Percentiles rank a stretch among this genome's conserved stretches.
Evolutionary conservation across 176 grass and related monocot genomes (phyloP).

Genomic region (Thinopyrum elongatum): DNA sequence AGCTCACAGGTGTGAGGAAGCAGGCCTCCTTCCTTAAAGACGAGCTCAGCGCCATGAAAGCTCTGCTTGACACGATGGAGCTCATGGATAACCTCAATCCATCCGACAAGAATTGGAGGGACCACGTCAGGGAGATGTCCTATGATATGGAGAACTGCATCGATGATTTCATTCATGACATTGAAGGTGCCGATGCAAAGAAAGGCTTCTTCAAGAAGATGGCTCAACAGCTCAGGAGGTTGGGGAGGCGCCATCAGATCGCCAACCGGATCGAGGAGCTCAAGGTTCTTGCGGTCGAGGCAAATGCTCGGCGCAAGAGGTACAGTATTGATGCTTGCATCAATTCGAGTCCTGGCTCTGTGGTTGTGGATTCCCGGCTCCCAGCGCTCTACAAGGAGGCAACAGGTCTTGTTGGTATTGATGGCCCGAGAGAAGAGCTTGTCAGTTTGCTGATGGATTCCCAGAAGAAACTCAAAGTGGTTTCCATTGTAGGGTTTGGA

Average conservation of each 20-base stretch:
- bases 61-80: neutral
- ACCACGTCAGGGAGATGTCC: no score
- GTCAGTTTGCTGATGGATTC: neutral
- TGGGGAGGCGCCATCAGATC: neutral
- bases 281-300: no score
- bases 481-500: neutral
- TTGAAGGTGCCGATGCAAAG: neutral
- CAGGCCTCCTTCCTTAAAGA: neutral
- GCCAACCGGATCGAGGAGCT: no score
- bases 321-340: neutral
- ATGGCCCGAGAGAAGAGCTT: neutral
- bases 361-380: neutral
- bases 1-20: neutral
- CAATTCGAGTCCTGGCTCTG: accelerated
- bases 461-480: neutral
- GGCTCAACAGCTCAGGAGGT: neutral
- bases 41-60: neutral
- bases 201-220: neutral
- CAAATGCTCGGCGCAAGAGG: neutral
- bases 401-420: neutral
- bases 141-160: no score
- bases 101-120: neutral
- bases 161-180: neutral
- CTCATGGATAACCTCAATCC: neutral
- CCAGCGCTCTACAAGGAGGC: neutral